Evolutionary conservation across 257 asterid species (phyloP).

Genomic region (Solanum rostratum): DNA sequence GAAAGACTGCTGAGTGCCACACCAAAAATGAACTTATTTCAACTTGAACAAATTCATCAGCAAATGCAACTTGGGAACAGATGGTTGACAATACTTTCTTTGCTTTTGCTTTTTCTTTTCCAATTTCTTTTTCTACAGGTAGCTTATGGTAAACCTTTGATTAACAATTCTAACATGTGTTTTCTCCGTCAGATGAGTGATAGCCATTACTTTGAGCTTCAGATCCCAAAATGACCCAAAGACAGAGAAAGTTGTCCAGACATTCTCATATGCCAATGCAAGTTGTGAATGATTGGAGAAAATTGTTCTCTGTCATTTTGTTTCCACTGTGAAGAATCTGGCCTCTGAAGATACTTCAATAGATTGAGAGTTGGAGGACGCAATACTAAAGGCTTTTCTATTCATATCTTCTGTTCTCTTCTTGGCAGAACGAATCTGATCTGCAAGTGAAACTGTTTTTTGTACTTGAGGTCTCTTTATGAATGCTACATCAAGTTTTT

Average conservation of each 20-base stretch:
- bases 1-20: not conserved
- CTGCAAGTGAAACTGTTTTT: slow-evolving; percentile 50
- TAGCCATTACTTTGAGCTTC: not conserved
- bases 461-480: slow-evolving; percentile 22
- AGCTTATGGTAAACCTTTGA: not conserved
- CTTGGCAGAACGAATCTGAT: slow-evolving; percentile 75
- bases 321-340: not conserved
- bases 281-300: not conserved
- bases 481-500: slow-evolving; percentile 38
- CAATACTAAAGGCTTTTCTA: slow-evolving; percentile 9
- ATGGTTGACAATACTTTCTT: not conserved
- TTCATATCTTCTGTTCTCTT: slow-evolving; percentile 30
- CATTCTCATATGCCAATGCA: not conserved
- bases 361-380: not conserved
- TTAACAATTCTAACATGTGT: not conserved
- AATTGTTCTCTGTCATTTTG: not conserved
- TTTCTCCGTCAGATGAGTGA: not conserved
- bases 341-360: not conserved
- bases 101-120: not conserved
- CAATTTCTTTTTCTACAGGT: not conserved
- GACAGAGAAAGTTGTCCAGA: not conserved
- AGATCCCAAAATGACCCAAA: not conserved
- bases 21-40: not conserved
- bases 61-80: not conserved
- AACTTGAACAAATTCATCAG: not conserved